phyloP scores from a whole-genome alignment of 176 grass and related monocot genomes.

The Elaeis guineensis region DNA sequence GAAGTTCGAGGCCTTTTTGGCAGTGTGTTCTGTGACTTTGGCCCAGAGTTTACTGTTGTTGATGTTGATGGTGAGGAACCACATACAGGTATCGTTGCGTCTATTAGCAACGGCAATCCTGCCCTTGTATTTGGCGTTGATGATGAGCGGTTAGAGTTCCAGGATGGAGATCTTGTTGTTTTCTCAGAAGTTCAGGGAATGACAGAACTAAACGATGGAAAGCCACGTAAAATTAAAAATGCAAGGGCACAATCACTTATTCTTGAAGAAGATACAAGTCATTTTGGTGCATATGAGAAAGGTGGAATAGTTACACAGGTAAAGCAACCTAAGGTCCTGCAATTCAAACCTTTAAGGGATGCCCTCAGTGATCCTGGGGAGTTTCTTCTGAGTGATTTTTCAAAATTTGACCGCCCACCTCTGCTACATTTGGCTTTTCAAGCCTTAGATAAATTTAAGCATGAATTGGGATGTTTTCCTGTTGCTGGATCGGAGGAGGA shows the following conservation, averaged over 20 bases:
- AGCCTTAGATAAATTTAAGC: slow-evolving; percentile 69
- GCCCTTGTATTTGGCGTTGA: slow-evolving; percentile 41
- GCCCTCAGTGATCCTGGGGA: slow-evolving; percentile 58
- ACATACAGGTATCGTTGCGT: slow-evolving; percentile 56
- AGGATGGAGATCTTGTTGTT: slow-evolving; percentile 56
- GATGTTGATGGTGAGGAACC: slow-evolving; percentile 59
- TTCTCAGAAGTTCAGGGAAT: slow-evolving; percentile 73
- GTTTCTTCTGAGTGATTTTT: slow-evolving; percentile 56
- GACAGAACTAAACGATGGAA: slow-evolving; percentile 76
- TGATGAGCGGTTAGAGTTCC: slow-evolving; percentile 54
- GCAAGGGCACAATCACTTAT: slow-evolving; percentile 38
- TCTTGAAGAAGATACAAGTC: slow-evolving; percentile 58
- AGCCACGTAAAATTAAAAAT: slow-evolving; percentile 44
- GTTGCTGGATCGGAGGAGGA: slow-evolving; percentile 42
- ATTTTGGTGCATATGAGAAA: slow-evolving; percentile 53
- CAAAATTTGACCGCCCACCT: slow-evolving; percentile 46
- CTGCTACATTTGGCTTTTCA: slow-evolving; percentile 62
- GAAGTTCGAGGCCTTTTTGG: slow-evolving; percentile 76
- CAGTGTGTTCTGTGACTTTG: slow-evolving; percentile 67
- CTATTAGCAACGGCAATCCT: slow-evolving; percentile 54
- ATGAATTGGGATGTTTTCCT: slow-evolving; percentile 48
- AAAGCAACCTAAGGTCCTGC: slow-evolving; percentile 39
- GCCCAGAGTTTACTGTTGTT: slow-evolving; percentile 51
- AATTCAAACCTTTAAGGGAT: slow-evolving; percentile 62
- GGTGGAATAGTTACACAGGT: slow-evolving; percentile 68